Evolutionary conservation across 2,329 filamentous ascomycete species (phyloP).

Genomic region (Aspergillus fumigatiaffinis): DNA sequence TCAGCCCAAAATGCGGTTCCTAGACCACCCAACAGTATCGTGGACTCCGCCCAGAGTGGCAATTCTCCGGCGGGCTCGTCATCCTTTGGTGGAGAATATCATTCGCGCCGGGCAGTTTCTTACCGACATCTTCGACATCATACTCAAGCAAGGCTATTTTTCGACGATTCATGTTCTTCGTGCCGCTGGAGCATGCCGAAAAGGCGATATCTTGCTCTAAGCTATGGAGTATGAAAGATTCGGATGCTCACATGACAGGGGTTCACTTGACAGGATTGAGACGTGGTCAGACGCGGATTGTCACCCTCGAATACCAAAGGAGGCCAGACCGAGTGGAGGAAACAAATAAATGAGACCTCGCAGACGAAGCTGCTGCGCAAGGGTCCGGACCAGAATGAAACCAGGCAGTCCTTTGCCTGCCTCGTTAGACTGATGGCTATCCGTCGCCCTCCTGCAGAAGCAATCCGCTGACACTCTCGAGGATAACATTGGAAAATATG

Average conservation of each 20-base stretch:
- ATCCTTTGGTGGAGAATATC: slow-evolving; percentile 21
- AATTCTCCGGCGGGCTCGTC: slow-evolving; percentile 24
- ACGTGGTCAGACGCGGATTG: not conserved
- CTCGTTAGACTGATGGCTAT: not conserved
- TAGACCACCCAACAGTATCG: not conserved
- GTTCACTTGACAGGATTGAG: not conserved
- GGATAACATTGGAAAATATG: not conserved
- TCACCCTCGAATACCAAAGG: too few relatives aligned
- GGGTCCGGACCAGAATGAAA: not conserved
- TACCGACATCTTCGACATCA: not conserved
- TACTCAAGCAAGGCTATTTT: not conserved
- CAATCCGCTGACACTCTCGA: not conserved
- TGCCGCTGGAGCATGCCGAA: not conserved
- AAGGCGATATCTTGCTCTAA: not conserved
- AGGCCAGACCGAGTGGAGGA: too few relatives aligned
- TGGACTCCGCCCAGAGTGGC: slow-evolving; percentile 12
- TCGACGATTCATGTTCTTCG: not conserved
- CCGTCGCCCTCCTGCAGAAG: not conserved
- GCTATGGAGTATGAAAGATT: not conserved
- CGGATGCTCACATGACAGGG: not conserved
- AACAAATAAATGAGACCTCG: not conserved
- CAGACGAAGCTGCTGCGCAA: not conserved
- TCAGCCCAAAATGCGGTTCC: not conserved
- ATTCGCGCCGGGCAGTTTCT: not conserved
- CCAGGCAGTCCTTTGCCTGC: too few relatives aligned